Evolutionary conservation across 345 rosid species (phyloP), one percentile per base, ranked within the genome.

Genomic region (Raphanus raphanistrum): DNA sequence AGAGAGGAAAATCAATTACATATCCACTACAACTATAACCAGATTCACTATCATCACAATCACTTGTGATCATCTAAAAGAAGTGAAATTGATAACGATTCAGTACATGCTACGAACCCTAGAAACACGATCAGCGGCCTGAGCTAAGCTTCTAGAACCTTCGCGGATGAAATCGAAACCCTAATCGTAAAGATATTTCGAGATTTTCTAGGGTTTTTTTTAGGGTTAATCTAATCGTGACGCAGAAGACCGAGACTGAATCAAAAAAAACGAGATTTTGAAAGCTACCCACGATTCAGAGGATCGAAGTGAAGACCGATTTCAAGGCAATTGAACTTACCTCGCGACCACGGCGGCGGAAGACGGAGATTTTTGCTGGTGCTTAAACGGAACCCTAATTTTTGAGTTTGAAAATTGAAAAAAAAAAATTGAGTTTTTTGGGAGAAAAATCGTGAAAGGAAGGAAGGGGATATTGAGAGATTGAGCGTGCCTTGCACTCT

Each of bases 371-470:
- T 43, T 35, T n/a, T 12, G 63, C n/a, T 48, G 63, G 25, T 48
- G 43, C 58, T 57, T 4, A 38, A 71, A 66, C 63, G 36, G 59
- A 79, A 16, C 77, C 73, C 70, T 73, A 67, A 66, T 59, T 70
- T 57, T 32, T 36, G 21, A 36, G 52, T 58, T 15, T 21, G 21
- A 21, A 21, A 21, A 21, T 21, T 21, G 1, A 32, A 54, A 9
- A 11, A 7, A 1, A 11, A 2, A 52, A 50, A 59, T 12, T 15
- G 4, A 62, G 68, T 32, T 29, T 72, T 50, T 25, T 0, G 27
- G 27, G 10, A 31, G 50, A 33, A 6, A 62, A 8, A 58, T 5
- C 21, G 8, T 28, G 25, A n/a, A 71, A 9, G 9, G 45, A 38
- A 43, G 50, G 58, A 16, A 35, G 74, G 16, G 54, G 70, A 27